Conservation (phyloP, 1,284 basidiomycete genomes). For the Ustilago bromivora region DNA sequence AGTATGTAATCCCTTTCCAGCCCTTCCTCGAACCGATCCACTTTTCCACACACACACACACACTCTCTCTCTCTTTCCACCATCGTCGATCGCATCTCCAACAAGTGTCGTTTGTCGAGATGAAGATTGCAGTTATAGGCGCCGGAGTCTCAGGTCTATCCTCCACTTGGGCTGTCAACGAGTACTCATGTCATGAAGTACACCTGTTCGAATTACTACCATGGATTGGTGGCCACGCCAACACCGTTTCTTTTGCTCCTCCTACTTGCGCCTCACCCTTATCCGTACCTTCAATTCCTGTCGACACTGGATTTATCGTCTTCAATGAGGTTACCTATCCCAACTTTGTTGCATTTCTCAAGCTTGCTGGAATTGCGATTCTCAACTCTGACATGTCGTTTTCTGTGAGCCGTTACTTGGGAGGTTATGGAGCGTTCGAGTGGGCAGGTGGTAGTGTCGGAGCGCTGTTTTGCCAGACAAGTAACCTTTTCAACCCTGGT, state of each 20-base stretch:
- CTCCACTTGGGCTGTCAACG: slow-evolving; percentile 84
- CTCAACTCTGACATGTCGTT: slow-evolving; percentile 82
- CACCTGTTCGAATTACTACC: slow-evolving; percentile 81
- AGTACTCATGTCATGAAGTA: slow-evolving; percentile 82
- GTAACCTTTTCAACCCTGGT: slow-evolving; percentile 73
- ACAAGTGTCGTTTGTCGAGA: not conserved
- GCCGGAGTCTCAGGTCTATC: slow-evolving; percentile 82
- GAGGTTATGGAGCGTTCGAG: slow-evolving; percentile 49
- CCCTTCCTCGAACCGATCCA: not conserved
- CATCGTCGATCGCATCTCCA: not conserved
- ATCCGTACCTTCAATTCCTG: slow-evolving; percentile 31
- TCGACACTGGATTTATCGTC: slow-evolving; percentile 71
- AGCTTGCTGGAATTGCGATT: slow-evolving; percentile 74
- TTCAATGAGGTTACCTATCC: slow-evolving; percentile 84
- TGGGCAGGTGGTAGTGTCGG: slow-evolving; percentile 54
- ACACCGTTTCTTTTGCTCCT: slow-evolving; percentile 76
- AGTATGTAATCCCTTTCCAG: not conserved
- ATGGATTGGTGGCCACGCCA: slow-evolving; percentile 82
- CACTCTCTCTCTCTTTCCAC: not conserved
- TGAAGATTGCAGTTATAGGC: slow-evolving; percentile 78
- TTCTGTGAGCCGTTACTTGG: slow-evolving; percentile 72
- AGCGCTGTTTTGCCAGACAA: slow-evolving; percentile 51
- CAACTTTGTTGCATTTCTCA: slow-evolving; percentile 81
- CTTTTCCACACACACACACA: no score
- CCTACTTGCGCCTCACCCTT: slow-evolving; percentile 44